Evolutionary conservation across 805 yeast species (phyloP), one percentile per base, ranked within the genome.

Genomic region (Suhomyces kilbournensis): DNA sequence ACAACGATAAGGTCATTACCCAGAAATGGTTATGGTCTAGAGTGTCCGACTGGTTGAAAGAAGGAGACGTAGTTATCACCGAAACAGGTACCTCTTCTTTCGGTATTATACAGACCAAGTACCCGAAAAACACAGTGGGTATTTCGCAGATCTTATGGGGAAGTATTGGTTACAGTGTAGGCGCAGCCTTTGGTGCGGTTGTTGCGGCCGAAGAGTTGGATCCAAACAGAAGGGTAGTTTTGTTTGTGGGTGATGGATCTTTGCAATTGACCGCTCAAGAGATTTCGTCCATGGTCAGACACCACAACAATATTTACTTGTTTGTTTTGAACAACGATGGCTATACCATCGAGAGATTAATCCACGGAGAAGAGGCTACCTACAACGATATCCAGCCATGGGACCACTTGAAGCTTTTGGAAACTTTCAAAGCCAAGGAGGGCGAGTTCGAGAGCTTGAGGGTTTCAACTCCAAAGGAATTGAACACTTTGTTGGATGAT

Each of bases 171-270:
- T 65, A 55, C 59, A 60, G 64, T 23, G 67, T 65, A 7, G 69
- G 69, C 9, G 66, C 69, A 40, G 62, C 69, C 4, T 59, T 64
- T 38, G 69, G 69, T 39, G 69, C 67, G 4, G 67, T 59, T 39
- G 61, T 62, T 63, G 69, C 68, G 1, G 67, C 67, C 5, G 58
- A 63, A 51, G 69, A 65, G 22, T 40, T 46, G 12, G 50, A 55
- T 40, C 54, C 53, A 4, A 35, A 26, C 17, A 65, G 67, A 60
- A 63, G 76, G 61, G 75, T 70, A 46, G 62, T 72, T 40, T 61
- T 72, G 55, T 71, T 72, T 52, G 72, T 71, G n/a, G 76, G 76
- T 44, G 76, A 72, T 56, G 76, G 76, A 44, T 71, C 76, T 12
- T 69, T 72, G 60, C 76, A 72, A 52, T 64, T 71, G 52, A 70